Percentiles rank a stretch among this genome's conserved stretches.
Evolutionary conservation across 495 filamentous ascomycete species (phyloP).

Genomic region (Alectoria sarmentosa): DNA sequence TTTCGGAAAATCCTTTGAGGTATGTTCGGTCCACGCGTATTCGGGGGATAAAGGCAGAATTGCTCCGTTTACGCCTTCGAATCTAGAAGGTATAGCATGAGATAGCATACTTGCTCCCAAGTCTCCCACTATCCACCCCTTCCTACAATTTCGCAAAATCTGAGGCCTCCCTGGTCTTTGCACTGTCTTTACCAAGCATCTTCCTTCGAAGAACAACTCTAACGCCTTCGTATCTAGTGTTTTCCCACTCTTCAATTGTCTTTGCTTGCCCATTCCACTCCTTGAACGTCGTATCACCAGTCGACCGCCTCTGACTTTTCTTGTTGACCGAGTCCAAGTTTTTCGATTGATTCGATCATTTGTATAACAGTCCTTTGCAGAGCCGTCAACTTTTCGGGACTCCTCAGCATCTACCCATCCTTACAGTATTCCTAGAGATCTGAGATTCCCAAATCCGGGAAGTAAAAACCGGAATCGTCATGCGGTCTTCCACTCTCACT

Average conservation of each 20-base stretch:
- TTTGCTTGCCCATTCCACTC: slow-evolving; percentile 4
- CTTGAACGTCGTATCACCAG: slow-evolving; percentile 8
- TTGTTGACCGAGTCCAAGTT: neutral
- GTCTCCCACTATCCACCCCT: neutral
- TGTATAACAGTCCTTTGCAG: neutral
- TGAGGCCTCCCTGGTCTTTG: neutral
- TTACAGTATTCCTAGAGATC: neutral
- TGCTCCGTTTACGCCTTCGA: neutral
- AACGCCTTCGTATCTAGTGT: neutral
- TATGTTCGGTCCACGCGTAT: neutral
- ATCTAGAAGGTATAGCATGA: neutral
- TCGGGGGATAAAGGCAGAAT: neutral
- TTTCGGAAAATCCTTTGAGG: neutral
- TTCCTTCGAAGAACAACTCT: neutral
- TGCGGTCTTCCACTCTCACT: slow-evolving; percentile 62
- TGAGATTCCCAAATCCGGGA: neutral
- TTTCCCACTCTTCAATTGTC: neutral
- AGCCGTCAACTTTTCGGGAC: neutral
- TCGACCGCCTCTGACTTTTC: neutral
- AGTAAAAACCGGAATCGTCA: slow-evolving; percentile 36
- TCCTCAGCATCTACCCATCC: slow-evolving; percentile 1
- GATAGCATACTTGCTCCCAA: neutral
- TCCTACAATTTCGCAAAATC: neutral
- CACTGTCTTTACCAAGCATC: neutral
- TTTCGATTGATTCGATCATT: neutral